phyloP scores from a whole-genome alignment of 495 filamentous ascomycete species.

The Penicillium turbatum region DNA sequence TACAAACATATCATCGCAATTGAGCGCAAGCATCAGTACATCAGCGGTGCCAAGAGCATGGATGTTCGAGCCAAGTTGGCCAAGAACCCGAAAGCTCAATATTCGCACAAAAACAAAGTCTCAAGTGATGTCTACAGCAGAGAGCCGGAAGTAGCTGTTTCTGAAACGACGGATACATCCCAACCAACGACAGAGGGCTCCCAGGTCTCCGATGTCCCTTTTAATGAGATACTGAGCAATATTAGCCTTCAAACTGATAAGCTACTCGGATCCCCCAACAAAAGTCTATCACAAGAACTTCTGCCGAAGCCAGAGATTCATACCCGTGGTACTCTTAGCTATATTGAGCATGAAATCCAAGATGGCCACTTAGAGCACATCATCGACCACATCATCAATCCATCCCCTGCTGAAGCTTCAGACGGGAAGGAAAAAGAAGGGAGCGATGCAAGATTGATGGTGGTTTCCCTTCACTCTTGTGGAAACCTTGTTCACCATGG shows the following conservation, averaged over 20 bases:
- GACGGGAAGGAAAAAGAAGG: conserved; percentile 7
- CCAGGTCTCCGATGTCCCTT: conserved; percentile 20
- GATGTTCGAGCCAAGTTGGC: conserved; percentile 70
- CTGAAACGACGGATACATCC: conserved; percentile 27
- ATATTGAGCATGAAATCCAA: conserved; percentile 50
- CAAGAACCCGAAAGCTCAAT: conserved; percentile 52
- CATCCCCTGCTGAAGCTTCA: conserved; percentile 3
- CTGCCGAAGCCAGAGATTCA: conserved; percentile 22
- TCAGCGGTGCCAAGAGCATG: conserved; percentile 77
- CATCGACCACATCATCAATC: conserved; percentile 58
- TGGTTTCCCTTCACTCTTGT: conserved; percentile 96
- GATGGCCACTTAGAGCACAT: conserved; percentile 72
- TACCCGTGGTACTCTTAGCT: conserved; percentile 39
- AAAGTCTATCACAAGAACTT: conserved; percentile 19
- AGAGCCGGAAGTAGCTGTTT: conserved; percentile 21
- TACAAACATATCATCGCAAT: conserved; percentile 84
- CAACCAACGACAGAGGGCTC: background rate
- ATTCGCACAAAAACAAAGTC: conserved; percentile 67
- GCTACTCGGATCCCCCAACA: conserved; percentile 9
- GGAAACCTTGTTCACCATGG: conserved; percentile 94
- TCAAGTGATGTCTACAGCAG: conserved; percentile 45
- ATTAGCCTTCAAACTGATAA: conserved; percentile 33
- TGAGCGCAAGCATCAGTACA: conserved; percentile 80
- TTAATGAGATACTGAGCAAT: conserved; percentile 37
- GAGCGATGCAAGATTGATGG: conserved; percentile 57